Percentiles rank a stretch among this genome's conserved stretches.
phyloP scores from a whole-genome alignment of 495 filamentous ascomycete genomes.

The Aspergillus olivimuriae region DNA sequence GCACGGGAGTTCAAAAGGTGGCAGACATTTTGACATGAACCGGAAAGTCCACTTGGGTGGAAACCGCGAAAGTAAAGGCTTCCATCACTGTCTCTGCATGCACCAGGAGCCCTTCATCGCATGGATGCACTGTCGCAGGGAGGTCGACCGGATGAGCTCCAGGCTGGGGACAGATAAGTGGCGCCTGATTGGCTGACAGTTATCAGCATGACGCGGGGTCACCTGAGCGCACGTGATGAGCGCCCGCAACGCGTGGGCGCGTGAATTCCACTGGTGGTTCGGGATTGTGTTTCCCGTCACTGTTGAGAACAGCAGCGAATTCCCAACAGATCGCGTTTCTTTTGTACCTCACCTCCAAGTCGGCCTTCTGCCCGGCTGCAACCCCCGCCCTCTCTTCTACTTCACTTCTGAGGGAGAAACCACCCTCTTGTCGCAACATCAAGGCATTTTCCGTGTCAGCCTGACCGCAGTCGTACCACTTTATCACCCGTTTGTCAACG shows the following conservation, averaged over 20 bases:
- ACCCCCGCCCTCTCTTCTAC: no score
- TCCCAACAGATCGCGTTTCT: no score
- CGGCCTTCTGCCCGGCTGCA: no score
- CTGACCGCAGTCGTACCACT: conserved; percentile 7
- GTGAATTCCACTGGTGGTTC: background rate
- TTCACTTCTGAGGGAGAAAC: no score
- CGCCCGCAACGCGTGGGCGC: conserved; percentile 3
- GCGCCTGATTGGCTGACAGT: conserved; percentile 4
- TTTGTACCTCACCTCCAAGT: no score
- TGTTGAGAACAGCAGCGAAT: no score
- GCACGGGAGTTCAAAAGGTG: conserved; percentile 7
- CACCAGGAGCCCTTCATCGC: background rate
- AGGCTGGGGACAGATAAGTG: background rate
- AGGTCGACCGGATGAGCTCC: conserved; percentile 7
- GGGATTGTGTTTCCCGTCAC: no score
- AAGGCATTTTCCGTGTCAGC: no score
- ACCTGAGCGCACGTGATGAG: conserved; percentile 5
- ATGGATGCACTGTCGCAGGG: no score
- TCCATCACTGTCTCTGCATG: conserved; percentile 55
- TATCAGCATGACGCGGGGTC: conserved; percentile 10
- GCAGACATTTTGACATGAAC: conserved; percentile 77
- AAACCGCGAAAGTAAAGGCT: conserved; percentile 88
- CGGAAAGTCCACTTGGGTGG: conserved; percentile 67
- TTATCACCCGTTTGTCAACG: no score
- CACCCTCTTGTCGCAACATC: no score